A percentile compares a stretch with the other conserved stretches of the same genome.
Evolutionary conservation across 2,329 filamentous ascomycete species (phyloP).

Genomic region (Aspergillus sp.): DNA sequence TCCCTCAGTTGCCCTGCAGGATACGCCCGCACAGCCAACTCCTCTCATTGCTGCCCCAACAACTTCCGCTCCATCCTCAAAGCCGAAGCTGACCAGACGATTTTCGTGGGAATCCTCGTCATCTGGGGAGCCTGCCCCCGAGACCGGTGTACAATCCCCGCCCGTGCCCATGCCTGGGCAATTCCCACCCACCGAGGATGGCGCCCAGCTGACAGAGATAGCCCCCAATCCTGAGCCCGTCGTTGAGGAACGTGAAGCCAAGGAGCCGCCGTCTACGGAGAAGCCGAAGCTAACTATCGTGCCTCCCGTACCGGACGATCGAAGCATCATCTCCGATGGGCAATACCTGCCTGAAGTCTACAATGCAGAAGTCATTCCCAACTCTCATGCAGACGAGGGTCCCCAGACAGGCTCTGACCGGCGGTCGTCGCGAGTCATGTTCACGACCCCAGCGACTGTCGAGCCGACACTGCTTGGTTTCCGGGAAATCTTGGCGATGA

Average conservation of each 20-base stretch:
- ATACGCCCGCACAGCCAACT: not conserved
- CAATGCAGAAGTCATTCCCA: slow-evolving; percentile 12
- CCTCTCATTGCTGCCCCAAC: not conserved
- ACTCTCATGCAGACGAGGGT: slow-evolving; percentile 12
- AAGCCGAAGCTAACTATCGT: slow-evolving; percentile 36
- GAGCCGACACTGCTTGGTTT: slow-evolving; percentile 59
- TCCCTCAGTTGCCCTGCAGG: slow-evolving; percentile 11
- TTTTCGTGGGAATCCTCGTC: slow-evolving; percentile 48
- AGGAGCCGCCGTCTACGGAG: slow-evolving; percentile 18
- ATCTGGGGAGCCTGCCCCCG: slow-evolving; percentile 20
- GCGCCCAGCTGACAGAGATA: slow-evolving; percentile 7
- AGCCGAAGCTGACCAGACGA: slow-evolving; percentile 37
- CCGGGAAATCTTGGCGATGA: slow-evolving; percentile 73
- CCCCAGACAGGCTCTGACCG: slow-evolving; percentile 7
- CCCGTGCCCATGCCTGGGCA: slow-evolving; percentile 22
- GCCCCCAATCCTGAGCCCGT: slow-evolving; percentile 8
- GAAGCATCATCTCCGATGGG: slow-evolving; percentile 17
- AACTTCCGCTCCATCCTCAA: slow-evolving; percentile 15
- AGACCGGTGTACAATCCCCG: slow-evolving; percentile 16
- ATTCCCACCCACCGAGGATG: slow-evolving; percentile 23
- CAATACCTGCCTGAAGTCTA: slow-evolving; percentile 16
- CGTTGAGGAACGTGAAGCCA: slow-evolving; percentile 9
- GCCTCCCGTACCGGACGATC: slow-evolving; percentile 25
- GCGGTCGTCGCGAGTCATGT: slow-evolving; percentile 13
- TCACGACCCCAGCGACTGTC: slow-evolving; percentile 20